Conservation (phyloP, 495 filamentous ascomycete species). For the Pyrenula aspistea region DNA sequence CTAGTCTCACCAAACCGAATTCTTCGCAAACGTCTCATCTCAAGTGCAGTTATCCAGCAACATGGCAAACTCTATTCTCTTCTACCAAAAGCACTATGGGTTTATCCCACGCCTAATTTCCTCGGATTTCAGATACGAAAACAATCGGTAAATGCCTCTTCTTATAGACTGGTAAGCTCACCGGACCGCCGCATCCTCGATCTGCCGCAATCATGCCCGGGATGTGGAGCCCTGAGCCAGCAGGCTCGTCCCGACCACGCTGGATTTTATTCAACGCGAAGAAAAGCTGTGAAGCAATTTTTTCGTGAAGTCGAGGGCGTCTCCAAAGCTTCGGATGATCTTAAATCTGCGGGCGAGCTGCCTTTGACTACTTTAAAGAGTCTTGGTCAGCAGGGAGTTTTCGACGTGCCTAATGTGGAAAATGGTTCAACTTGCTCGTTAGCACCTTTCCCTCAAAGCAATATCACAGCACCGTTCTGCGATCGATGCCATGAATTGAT, state of each 20-base stretch:
- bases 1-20: neutral
- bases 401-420: neutral
- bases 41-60: no score
- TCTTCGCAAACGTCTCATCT: no score
- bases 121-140: no score
- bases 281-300: slow-evolving; percentile 28
- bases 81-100: no score
- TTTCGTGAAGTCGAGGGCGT: neutral
- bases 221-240: slow-evolving; percentile 82
- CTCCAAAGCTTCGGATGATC: no score
- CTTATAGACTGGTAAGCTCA: neutral
- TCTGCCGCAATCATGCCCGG: slow-evolving; percentile 50
- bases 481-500: slow-evolving; percentile 75
- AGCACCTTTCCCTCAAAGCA: neutral
- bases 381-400: neutral
- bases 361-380: no score
- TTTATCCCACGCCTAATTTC: no score
- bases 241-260: slow-evolving; percentile 52
- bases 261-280: slow-evolving; percentile 58
- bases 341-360: no score
- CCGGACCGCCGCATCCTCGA: neutral
- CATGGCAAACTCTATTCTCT: no score
- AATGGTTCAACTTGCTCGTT: neutral
- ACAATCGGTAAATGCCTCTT: neutral
- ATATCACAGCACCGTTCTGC: slow-evolving; percentile 46